A percentile compares a stretch with the other conserved stretches of the same genome.
phyloP scores from a whole-genome alignment of 2,329 filamentous ascomycete genomes.

The Talaromyces sp. region DNA sequence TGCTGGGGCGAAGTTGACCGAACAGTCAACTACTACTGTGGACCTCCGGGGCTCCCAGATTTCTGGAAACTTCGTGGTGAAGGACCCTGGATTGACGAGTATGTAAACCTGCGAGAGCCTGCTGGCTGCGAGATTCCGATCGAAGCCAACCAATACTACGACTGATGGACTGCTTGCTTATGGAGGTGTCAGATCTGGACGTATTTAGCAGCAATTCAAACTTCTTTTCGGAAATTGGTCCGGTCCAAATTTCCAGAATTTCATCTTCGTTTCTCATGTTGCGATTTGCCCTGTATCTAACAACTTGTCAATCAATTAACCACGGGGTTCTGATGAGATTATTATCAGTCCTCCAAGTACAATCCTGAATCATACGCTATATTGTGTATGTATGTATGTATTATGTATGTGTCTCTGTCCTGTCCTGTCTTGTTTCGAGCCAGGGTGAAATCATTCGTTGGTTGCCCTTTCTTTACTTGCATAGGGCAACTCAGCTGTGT shows the following conservation, averaged over 20 bases:
- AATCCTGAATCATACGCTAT: neutral
- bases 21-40: conserved; percentile 1
- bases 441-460: neutral
- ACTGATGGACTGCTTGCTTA: neutral
- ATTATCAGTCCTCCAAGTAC: neutral
- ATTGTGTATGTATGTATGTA: neutral
- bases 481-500: neutral
- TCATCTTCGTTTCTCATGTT: neutral
- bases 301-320: neutral
- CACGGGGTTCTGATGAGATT: neutral
- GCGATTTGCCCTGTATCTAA: neutral
- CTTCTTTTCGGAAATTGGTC: neutral
- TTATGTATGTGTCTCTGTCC: neutral
- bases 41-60: neutral
- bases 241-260: no score
- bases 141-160: neutral
- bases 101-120: neutral
- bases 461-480: neutral
- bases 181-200: neutral
- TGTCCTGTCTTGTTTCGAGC: neutral
- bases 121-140: neutral
- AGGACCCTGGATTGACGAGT: neutral
- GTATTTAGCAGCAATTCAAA: neutral
- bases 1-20: neutral
- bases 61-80: neutral